phyloP scores from a whole-genome alignment of 1,284 basidiomycete species.

The Pterulicium gracile region DNA sequence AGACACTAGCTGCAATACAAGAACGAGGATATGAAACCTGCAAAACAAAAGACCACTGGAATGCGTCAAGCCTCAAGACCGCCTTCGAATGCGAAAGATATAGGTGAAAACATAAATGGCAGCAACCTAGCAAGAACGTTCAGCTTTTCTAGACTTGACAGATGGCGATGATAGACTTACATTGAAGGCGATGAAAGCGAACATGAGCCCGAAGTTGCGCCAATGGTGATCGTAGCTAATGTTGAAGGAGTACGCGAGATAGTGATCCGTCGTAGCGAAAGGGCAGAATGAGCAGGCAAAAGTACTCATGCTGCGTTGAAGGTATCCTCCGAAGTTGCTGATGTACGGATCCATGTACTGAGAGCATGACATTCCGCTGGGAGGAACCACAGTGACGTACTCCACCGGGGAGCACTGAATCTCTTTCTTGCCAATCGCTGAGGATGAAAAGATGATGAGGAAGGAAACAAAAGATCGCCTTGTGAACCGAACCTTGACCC shows the following conservation, averaged over 20 bases:
- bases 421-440: constrained; percentile 17
- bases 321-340: constrained; percentile 29
- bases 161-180: constrained; percentile 22
- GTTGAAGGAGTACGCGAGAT: constrained; percentile 38
- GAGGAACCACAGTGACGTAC: background rate
- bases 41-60: too few species aligned
- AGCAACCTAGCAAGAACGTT: constrained; percentile 12
- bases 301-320: constrained; percentile 29
- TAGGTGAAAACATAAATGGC: constrained; percentile 24
- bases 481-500: constrained; percentile 58
- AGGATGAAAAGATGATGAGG: constrained; percentile 48
- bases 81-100: constrained; percentile 23
- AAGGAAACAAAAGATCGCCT: constrained; percentile 56
- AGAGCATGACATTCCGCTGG: background rate
- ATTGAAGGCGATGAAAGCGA: constrained; percentile 34
- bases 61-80: too few species aligned
- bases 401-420: constrained; percentile 16
- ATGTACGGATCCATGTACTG: constrained; percentile 1
- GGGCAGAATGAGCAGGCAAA: constrained; percentile 25
- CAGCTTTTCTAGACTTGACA: background rate
- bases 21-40: too few species aligned
- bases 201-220: constrained; percentile 38
- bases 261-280: background rate
- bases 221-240: constrained; percentile 38
- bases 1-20: too few species aligned